Evolutionary conservation across 2,329 filamentous ascomycete species (phyloP).

Genomic region (Penicillium sp.): DNA sequence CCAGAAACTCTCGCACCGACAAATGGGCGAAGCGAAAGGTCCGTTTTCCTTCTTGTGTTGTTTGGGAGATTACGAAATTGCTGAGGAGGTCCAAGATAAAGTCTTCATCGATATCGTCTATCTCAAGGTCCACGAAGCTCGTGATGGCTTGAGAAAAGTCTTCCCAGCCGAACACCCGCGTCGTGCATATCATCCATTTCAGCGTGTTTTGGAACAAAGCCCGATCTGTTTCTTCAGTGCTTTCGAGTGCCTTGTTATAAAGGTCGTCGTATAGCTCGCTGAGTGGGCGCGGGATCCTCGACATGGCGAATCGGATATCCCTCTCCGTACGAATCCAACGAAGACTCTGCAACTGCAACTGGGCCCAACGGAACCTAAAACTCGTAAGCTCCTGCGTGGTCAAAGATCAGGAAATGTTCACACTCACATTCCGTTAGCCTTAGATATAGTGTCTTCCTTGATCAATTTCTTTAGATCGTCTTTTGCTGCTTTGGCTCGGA

Average conservation of each 20-base stretch:
- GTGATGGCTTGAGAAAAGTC: background rate
- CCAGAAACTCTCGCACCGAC: background rate
- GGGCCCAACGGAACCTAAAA: background rate
- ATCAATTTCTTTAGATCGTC: background rate
- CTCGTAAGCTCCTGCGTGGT: background rate
- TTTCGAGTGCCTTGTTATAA: background rate
- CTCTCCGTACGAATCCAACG: background rate
- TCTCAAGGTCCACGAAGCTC: background rate
- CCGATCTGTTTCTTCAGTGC: background rate
- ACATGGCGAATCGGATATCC: background rate
- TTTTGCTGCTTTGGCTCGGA: background rate
- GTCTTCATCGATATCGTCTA: background rate
- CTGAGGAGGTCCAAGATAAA: background rate
- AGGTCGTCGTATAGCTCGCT: background rate
- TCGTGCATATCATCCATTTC: background rate
- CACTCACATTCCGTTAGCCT: background rate
- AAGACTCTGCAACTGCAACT: background rate
- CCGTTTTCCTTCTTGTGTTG: background rate
- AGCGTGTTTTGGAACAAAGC: background rate
- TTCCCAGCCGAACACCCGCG: background rate
- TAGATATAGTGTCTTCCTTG: background rate
- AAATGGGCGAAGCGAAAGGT: background rate
- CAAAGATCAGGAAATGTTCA: background rate
- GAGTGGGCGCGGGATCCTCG: background rate
- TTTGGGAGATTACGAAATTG: background rate